Evolutionary conservation across 495 filamentous ascomycete species (phyloP).

Genomic region (Penicillium odoratum): DNA sequence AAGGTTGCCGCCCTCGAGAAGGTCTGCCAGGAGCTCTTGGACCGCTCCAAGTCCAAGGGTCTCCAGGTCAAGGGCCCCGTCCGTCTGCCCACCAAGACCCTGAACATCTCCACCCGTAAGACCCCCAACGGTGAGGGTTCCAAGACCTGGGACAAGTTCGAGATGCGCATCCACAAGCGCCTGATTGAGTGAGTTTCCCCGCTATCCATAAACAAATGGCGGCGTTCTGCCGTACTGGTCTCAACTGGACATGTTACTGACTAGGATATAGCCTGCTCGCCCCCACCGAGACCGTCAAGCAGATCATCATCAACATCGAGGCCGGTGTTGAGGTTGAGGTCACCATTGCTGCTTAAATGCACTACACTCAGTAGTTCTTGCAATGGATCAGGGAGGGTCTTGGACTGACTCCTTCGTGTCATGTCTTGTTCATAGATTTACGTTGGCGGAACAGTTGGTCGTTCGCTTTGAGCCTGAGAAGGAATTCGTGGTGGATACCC

Average conservation of each 20-base stretch:
- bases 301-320: constrained; percentile 99
- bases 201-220: not conserved
- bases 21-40: constrained; percentile 96
- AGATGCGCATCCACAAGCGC: constrained; percentile 99
- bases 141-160: constrained; percentile 99
- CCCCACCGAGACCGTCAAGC: constrained; percentile 98
- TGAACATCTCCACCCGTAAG: constrained; percentile 94
- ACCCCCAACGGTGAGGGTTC: constrained; percentile 99
- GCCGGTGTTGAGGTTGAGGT: constrained; percentile 99
- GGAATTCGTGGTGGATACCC: constrained; percentile 33
- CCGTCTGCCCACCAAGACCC: constrained; percentile 95
- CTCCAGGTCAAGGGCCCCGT: constrained; percentile 98
- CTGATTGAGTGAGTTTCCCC: constrained; percentile 75
- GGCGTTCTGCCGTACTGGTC: not conserved
- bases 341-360: constrained; percentile 90
- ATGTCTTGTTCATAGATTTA: not conserved
- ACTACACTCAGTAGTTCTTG: constrained; percentile 14
- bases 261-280: constrained; percentile 72
- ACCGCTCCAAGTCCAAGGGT: constrained; percentile 82
- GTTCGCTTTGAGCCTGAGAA: constrained; percentile 19
- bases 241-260: constrained; percentile 3
- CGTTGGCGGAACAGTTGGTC: constrained; percentile 13
- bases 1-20: constrained; percentile 96
- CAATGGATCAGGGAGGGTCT: constrained; percentile 28
- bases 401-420: constrained; percentile 13